A percentile compares a stretch with the other conserved stretches of the same genome.
phyloP scores from a whole-genome alignment of 2,329 filamentous ascomycete species.

The Fusarium sambucinum region DNA sequence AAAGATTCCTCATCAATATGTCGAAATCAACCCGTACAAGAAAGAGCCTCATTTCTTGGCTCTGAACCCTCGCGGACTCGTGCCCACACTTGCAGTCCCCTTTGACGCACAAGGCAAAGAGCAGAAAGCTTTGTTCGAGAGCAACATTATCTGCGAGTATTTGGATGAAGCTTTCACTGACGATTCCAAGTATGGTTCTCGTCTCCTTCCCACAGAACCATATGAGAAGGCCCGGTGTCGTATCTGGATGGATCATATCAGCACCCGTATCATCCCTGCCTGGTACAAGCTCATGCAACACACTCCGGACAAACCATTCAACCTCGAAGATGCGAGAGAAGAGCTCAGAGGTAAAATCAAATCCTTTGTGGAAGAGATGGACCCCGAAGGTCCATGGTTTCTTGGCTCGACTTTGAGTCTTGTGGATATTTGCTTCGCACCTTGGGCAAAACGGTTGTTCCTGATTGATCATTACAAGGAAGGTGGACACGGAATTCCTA shows the following conservation, averaged over 20 bases:
- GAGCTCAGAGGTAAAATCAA: constrained; percentile 71
- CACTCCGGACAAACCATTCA: constrained; percentile 61
- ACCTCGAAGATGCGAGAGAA: constrained; percentile 64
- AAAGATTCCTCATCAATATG: constrained; percentile 77
- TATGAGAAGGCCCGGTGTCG: constrained; percentile 74
- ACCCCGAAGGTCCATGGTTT: constrained; percentile 71
- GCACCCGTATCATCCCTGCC: constrained; percentile 72
- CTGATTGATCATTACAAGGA: constrained; percentile 80
- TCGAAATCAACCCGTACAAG: constrained; percentile 83
- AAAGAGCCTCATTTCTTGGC: constrained; percentile 76
- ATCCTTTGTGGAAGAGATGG: constrained; percentile 72
- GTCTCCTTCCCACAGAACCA: constrained; percentile 69
- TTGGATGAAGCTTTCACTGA: constrained; percentile 76
- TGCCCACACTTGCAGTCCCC: constrained; percentile 74
- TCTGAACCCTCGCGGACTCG: constrained; percentile 80
- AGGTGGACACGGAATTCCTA: constrained; percentile 62
- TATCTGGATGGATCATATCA: constrained; percentile 81
- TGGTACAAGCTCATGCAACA: constrained; percentile 75
- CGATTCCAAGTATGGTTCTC: constrained; percentile 55
- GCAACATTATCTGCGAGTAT: constrained; percentile 79
- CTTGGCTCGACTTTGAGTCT: constrained; percentile 72
- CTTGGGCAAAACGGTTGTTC: constrained; percentile 79
- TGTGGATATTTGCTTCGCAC: constrained; percentile 77
- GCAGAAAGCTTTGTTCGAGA: constrained; percentile 76
- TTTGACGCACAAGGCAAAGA: constrained; percentile 47